These are phyloP conservation scores for Endothia cerciana DNA, from an alignment of 2,329 filamentous ascomycete genomes.

Conservation along the genomic window DNA sequence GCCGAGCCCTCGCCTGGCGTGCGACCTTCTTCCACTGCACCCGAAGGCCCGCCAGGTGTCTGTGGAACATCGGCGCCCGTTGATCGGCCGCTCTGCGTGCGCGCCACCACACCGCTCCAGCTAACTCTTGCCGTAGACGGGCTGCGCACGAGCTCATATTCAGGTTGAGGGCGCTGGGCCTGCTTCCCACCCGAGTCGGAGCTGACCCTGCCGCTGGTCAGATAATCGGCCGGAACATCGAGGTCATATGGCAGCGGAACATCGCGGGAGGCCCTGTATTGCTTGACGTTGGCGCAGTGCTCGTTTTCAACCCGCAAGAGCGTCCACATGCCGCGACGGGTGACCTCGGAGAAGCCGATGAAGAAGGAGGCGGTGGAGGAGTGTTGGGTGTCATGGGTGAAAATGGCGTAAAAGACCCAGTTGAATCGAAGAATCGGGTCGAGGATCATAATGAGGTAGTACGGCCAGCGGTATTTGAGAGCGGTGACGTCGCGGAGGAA, in stretches of 20 bases:
- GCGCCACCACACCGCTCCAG: slow-evolving; percentile 21
- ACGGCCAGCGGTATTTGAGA: slow-evolving; percentile 78
- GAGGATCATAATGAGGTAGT: slow-evolving; percentile 82
- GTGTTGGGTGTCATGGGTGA: slow-evolving; percentile 78
- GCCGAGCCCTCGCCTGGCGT: slow-evolving; percentile 20
- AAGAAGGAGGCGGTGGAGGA: slow-evolving; percentile 81
- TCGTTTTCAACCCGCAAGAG: slow-evolving; percentile 97
- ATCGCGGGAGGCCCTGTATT: slow-evolving; percentile 88
- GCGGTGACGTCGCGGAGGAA: slow-evolving; percentile 78
- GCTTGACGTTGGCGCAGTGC: slow-evolving; percentile 88
- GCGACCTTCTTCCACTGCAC: slow-evolving; percentile 28
- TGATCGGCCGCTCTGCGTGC: slow-evolving; percentile 28
- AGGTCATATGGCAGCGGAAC: slow-evolving; percentile 81
- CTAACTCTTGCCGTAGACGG: slow-evolving; percentile 15
- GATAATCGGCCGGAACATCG: slow-evolving; percentile 42
- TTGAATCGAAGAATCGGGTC: slow-evolving; percentile 88
- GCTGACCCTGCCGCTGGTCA: slow-evolving; percentile 39
- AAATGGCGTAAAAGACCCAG: slow-evolving; percentile 93
- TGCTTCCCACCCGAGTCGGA: slow-evolving; percentile 36
- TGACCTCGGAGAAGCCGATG: slow-evolving; percentile 77
- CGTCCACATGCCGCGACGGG: slow-evolving; percentile 87
- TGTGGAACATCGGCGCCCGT: slow-evolving; percentile 33
- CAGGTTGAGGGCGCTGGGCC: neutral
- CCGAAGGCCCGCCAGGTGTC: slow-evolving; percentile 18
- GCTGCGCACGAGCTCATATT: slow-evolving; percentile 27